These are phyloP conservation scores for Trichophyton mentagrophytes DNA, from an alignment of 2,329 filamentous ascomycete species.

Conservation along the genomic window DNA sequence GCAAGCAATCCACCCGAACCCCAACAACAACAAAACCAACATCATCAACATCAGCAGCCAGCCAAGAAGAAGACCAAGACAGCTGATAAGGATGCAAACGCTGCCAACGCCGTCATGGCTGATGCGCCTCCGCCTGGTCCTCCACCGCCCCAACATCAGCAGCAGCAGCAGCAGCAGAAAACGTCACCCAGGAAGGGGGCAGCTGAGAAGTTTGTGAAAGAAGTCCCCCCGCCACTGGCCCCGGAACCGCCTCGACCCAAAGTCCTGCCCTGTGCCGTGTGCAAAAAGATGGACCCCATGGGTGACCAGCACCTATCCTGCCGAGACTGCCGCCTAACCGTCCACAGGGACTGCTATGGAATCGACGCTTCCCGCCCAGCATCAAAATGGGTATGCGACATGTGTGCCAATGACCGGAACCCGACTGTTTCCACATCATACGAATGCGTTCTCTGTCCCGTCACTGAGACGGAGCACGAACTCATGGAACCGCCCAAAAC, in stretches of 20 bases:
- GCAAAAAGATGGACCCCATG: slow-evolving; percentile 57
- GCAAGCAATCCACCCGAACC: slow-evolving; percentile 13
- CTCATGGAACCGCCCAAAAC: slow-evolving; percentile 71
- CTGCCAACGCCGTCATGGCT: slow-evolving; percentile 32
- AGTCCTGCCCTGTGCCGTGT: slow-evolving; percentile 73
- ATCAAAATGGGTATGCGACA: slow-evolving; percentile 87
- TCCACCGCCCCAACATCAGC: slow-evolving; percentile 17
- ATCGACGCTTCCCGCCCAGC: slow-evolving; percentile 55
- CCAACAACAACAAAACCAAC: slow-evolving; percentile 22
- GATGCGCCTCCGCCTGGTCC: slow-evolving; percentile 15
- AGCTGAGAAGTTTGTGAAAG: slow-evolving; percentile 43
- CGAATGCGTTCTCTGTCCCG: slow-evolving; percentile 81
- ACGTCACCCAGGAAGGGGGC: slow-evolving; percentile 48
- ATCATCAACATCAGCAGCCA: slow-evolving; percentile 29
- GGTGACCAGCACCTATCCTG: slow-evolving; percentile 66
- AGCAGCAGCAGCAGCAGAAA: too few species aligned
- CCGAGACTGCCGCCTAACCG: slow-evolving; percentile 76
- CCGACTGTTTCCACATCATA: slow-evolving; percentile 89
- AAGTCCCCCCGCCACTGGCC: slow-evolving; percentile 43
- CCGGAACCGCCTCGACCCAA: slow-evolving; percentile 70
- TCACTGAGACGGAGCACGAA: slow-evolving; percentile 68
- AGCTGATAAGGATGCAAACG: slow-evolving; percentile 38
- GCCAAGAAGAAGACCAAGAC: slow-evolving; percentile 50
- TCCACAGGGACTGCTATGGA: slow-evolving; percentile 90
- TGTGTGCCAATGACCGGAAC: slow-evolving; percentile 86